Evolutionary conservation across 2,329 filamentous ascomycete genomes (phyloP).

Genomic region (Colletotrichum trifolii): DNA sequence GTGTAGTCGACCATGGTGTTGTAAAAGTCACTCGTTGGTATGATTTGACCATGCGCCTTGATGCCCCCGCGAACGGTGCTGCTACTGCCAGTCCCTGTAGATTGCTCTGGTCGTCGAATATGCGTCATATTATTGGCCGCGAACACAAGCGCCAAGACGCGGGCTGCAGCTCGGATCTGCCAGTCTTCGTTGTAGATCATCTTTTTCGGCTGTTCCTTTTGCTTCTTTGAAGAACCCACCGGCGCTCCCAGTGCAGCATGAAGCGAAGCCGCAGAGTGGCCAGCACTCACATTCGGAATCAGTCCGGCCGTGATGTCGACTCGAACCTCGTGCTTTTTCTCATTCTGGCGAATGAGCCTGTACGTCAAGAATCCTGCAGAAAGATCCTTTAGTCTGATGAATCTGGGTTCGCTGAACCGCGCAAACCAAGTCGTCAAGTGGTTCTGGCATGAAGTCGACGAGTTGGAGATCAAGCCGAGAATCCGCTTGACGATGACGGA

Average conservation of each 20-base stretch:
- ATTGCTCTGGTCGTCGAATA: constrained; percentile 48
- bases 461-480: constrained; percentile 81
- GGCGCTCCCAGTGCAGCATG: constrained; percentile 78
- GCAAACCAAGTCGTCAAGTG: constrained; percentile 84
- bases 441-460: constrained; percentile 79
- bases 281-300: constrained; percentile 77
- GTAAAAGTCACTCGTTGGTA: constrained; percentile 89
- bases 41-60: constrained; percentile 69
- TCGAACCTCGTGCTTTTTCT: constrained; percentile 70
- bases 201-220: constrained; percentile 65
- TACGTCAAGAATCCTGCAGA: constrained; percentile 84
- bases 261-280: constrained; percentile 75
- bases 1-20: constrained; percentile 86
- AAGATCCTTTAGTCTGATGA: constrained; percentile 80
- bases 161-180: constrained; percentile 85
- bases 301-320: constrained; percentile 73
- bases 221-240: constrained; percentile 61
- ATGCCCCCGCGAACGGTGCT: constrained; percentile 53
- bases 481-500: constrained; percentile 88
- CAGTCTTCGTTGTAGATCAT: constrained; percentile 84
- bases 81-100: constrained; percentile 19
- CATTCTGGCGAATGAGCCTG: constrained; percentile 76
- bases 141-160: constrained; percentile 84
- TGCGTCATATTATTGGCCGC: constrained; percentile 76
- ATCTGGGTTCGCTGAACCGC: constrained; percentile 73